Conservation (phyloP, 352 stramenopile genomes). For the Phytophthora pseudosyringae region DNA sequence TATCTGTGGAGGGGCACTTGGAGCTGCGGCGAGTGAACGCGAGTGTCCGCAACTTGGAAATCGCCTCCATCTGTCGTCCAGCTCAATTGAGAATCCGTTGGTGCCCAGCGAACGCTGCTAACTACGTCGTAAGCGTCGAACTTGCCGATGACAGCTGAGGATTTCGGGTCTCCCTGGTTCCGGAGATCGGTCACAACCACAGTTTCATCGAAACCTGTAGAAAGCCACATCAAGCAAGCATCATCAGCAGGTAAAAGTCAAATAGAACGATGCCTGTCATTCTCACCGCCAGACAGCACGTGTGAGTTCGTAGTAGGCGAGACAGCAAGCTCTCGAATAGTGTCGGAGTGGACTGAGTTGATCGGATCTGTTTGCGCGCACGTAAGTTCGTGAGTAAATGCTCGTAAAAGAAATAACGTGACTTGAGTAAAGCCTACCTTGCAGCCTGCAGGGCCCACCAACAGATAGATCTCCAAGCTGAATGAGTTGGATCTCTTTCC, state of each 20-base stretch:
- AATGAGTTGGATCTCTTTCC: constrained; percentile 75
- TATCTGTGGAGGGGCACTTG: constrained; percentile 43
- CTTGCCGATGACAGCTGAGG: constrained; percentile 53
- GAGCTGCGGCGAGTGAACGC: constrained; percentile 43
- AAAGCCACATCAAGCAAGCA: background rate
- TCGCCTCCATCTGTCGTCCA: constrained; percentile 86
- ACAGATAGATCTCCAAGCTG: constrained; percentile 38
- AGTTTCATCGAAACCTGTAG: constrained; percentile 77
- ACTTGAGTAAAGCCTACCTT: constrained; percentile 29
- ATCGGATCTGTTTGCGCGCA: constrained; percentile 47
- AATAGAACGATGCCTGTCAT: constrained; percentile 23
- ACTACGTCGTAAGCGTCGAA: constrained; percentile 82
- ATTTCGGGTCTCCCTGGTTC: constrained; percentile 41
- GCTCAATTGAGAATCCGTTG: constrained; percentile 53
- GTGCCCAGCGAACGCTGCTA: constrained; percentile 79
- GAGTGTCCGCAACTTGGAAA: constrained; percentile 70
- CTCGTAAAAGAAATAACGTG: background rate
- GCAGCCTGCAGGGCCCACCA: constrained; percentile 39
- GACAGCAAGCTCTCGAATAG: constrained; percentile 76
- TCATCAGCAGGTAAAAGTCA: background rate
- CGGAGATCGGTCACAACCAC: constrained; percentile 76
- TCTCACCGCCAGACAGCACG: constrained; percentile 54
- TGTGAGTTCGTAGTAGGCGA: constrained; percentile 27
- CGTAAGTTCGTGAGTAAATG: constrained; percentile 1
- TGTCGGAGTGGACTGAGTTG: constrained; percentile 65